Evolutionary conservation across 345 rosid species (phyloP), one percentile per base, ranked within the genome.

Genomic region (Eucalyptus grandis): DNA sequence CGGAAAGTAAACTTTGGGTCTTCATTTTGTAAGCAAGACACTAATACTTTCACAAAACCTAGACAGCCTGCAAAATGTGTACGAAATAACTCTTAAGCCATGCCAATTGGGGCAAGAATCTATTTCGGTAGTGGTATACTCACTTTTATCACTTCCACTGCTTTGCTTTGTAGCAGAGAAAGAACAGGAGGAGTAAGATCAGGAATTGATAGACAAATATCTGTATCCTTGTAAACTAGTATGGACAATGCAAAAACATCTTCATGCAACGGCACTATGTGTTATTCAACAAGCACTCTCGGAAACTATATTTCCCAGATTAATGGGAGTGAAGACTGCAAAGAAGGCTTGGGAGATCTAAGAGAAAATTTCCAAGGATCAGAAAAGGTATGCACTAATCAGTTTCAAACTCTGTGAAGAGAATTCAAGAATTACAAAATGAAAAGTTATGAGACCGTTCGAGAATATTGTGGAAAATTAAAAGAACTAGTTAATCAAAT

Each of bases 241-340:
- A 94, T 93, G 62, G 99, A 98, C 90, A 98, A 91, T 49, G 98
- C 98, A 91, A 97, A 95, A 56, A 96, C 97, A 69, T 99, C 99
- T 93, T 96, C 99, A 92, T 49, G 51, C 16, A 14, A 49, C 3
- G 6, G 51, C 51, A 49, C 51, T 14, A 14, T 49, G 51, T 49
- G 6, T 14, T 49, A 49, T 49, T 49, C 51, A 49, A 16, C 51
- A 49, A 49, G 51, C 51, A 49, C 51, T 49, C 16, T 49, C 16
- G 6, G 51, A 49, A 49, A 49, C 51, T 14, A 16, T 14, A 49
- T 49, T 14, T 5, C 6, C 51, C 6, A 49, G 3, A 49, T 49
- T 14, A 49, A 14, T 49, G 16, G 51, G 51, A 49, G 51, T 2
- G 6, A 49, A 17, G 56, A 49, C 16, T 49, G 51, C 51, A 49